Evolutionary conservation across 2,329 filamentous ascomycete species (phyloP).

Genomic region (Aureobasidium sp.): DNA sequence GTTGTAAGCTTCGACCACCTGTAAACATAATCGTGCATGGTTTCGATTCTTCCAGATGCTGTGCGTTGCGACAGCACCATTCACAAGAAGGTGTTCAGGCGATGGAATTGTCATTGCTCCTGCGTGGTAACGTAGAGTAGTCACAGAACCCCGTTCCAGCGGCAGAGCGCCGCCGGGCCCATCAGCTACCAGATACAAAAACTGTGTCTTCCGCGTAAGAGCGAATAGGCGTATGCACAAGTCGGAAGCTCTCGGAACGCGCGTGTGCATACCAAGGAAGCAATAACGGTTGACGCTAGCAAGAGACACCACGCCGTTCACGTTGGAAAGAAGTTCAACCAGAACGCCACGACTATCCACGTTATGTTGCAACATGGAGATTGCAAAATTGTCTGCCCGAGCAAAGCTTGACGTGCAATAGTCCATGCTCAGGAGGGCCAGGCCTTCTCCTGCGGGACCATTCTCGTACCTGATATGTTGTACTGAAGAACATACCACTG

Average conservation of each 20-base stretch:
- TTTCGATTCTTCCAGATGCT: neutral
- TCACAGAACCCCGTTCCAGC: neutral
- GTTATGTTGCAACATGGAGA: neutral
- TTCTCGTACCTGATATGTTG: neutral
- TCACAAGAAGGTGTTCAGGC: neutral
- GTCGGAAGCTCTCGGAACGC: neutral
- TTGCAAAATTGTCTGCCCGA: neutral
- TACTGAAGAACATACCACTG: neutral
- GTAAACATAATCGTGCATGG: neutral
- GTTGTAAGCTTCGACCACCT: neutral
- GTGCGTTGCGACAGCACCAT: neutral
- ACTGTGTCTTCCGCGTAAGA: neutral
- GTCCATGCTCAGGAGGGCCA: neutral
- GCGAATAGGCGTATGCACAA: neutral
- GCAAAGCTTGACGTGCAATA: neutral
- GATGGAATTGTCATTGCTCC: neutral
- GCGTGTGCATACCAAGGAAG: neutral
- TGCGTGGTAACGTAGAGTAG: neutral
- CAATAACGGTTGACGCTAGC: conserved; percentile 3
- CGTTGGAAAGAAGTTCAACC: neutral
- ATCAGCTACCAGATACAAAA: neutral
- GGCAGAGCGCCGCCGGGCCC: neutral
- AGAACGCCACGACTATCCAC: neutral
- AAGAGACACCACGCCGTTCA: neutral
- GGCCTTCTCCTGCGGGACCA: too few relatives aligned